These are phyloP conservation scores for Fraxinus cuspidata DNA, from an alignment of 257 asterid species.

Conservation along the genomic window DNA sequence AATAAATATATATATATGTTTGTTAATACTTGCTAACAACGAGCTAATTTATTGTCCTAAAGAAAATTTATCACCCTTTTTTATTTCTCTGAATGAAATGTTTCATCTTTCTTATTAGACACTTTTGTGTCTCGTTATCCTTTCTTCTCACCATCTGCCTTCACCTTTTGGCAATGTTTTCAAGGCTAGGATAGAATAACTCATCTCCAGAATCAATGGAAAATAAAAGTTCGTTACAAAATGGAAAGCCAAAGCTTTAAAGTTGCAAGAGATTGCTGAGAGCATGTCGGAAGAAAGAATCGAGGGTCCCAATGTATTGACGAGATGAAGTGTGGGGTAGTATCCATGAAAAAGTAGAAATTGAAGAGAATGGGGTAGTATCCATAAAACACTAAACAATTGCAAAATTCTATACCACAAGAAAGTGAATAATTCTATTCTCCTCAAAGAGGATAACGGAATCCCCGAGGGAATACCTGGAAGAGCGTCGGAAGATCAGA, in stretches of 20 bases:
- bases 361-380: background rate
- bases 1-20: too few species aligned
- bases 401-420: background rate
- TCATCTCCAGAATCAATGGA: background rate
- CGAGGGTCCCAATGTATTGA: background rate
- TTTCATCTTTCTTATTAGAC: background rate
- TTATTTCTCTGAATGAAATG: background rate
- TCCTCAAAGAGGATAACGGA: background rate
- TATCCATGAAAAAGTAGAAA: background rate
- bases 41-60: background rate
- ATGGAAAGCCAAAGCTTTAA: background rate
- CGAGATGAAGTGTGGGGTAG: background rate
- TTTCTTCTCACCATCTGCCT: background rate
- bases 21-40: background rate
- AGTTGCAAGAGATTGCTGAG: background rate
- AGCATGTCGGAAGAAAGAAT: background rate
- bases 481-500: conserved; percentile 57
- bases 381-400: background rate
- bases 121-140: background rate
- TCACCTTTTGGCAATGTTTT: background rate
- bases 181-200: background rate
- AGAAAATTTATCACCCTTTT: background rate
- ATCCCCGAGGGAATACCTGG: conserved; percentile 43
- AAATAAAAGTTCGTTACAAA: background rate
- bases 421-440: background rate